Evolutionary conservation across 2,329 filamentous ascomycete species (phyloP), one percentile per base, ranked within the genome.

Genomic region (Pseudopyrenochaeta lycopersici): DNA sequence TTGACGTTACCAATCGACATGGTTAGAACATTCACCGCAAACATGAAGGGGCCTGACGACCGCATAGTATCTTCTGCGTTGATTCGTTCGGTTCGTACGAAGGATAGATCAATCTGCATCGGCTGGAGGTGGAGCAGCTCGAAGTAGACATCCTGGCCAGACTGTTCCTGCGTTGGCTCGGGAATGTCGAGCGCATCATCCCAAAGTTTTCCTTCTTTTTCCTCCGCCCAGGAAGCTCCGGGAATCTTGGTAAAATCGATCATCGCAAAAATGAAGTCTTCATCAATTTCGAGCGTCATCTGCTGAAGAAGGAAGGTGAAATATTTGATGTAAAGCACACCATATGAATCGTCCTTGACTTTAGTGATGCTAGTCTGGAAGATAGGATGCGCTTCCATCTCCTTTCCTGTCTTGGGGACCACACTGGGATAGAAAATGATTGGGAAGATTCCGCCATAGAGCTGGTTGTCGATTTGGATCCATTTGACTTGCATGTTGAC

Each of bases 1-100:
- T 99, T 99, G 81, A 99, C 92, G 68, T 99, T 99, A 60, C 95
- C 95, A 68, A 99, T 95, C 12, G 95, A 96, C 95, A 99, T 99
- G 0, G 96, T 98, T 81, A 99, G 88, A 63, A 98, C 91, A 71
- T 99, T 98, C 75, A 98, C 88, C 73, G 97, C 93, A 80, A 98
- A 99, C 93, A 98, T 98, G 75, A 99, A 84, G 0, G 96, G 96
- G 71, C 97, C 99, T 36, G 92, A 92, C 12, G 78, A 80, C 41
- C 91, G 92, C 41, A 92, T 90, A 65, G 95, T 96, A 74, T 98
- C 93, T 74, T 98, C 94, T 2, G 91, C 94, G 62, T 99, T 99
- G 78, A 99, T 90, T 10, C 92, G 88, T 75, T 99, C 95, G 0
- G 95, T 99, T 17, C 95, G 89, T 75, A 99, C 96, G 71, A 99